A percentile compares a stretch with the other conserved stretches of the same genome.
These are phyloP conservation scores for Hypoxylon fragiforme DNA, from an alignment of 495 filamentous ascomycete species.

Conservation along the genomic window DNA sequence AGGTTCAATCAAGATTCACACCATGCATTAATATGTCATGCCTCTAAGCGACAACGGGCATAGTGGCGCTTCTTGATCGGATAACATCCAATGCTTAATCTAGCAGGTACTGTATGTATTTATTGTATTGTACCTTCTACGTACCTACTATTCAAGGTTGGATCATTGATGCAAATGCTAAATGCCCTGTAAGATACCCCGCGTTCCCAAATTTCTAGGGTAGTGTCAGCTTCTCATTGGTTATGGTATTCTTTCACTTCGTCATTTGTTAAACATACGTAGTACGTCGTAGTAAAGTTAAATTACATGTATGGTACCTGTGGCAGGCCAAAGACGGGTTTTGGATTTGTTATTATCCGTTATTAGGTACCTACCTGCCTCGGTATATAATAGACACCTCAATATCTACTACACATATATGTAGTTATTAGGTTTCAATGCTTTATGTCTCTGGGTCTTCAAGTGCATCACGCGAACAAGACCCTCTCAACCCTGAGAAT, in stretches of 20 bases:
- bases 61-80: conserved; percentile 1
- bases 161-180: no score
- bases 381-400: no score
- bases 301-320: not conserved
- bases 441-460: no score
- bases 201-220: conserved; percentile 15
- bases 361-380: not conserved
- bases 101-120: conserved; percentile 19
- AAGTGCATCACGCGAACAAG: conserved; percentile 13
- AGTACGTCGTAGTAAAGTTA: no score
- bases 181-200: conserved; percentile 14
- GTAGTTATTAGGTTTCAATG: not conserved
- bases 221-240: conserved; percentile 19
- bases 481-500: not conserved
- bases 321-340: not conserved
- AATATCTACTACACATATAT: no score
- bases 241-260: conserved; percentile 4
- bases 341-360: not conserved
- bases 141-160: no score
- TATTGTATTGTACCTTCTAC: no score
- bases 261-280: conserved; percentile 22
- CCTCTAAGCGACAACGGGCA: conserved; percentile 2
- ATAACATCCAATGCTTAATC: no score
- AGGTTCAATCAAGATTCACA: conserved; percentile 23
- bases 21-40: conserved; percentile 7